Base-by-base conservation (phyloP, 108 stramenopile genomes). In the Pseudonitzschia multistriata region DNA sequence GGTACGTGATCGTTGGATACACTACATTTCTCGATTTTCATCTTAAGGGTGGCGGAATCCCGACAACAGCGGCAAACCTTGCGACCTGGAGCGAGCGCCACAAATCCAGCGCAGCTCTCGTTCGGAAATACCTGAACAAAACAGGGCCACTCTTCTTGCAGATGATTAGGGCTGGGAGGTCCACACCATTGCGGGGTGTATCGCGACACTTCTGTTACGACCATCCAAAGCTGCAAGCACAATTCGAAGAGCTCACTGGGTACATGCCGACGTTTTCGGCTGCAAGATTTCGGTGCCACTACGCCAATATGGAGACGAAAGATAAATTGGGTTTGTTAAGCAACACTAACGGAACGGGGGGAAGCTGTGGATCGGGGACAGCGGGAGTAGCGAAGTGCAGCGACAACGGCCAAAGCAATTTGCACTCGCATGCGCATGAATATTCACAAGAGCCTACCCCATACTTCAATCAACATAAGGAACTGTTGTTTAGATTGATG, bases 401-500 rank as follows among this genome's bases (percentile, higher is more conserved):
- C n/a, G n/a, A n/a, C n/a, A n/a, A n/a, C n/a, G n/a, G n/a, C n/a
- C n/a, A n/a, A n/a, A n/a, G n/a, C n/a, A n/a, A n/a, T n/a, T n/a
- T n/a, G n/a, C n/a, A n/a, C n/a, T n/a, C n/a, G n/a, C n/a, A n/a
- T n/a, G n/a, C n/a, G n/a, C n/a, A n/a, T n/a, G n/a, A n/a, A n/a
- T n/a, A n/a, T n/a, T n/a, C n/a, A n/a, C n/a, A n/a, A n/a, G n/a
- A n/a, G n/a, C n/a, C n/a, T n/a, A n/a, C n/a, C n/a, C n/a, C n/a
- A n/a, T n/a, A n/a, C n/a, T n/a, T n/a, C n/a, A 59, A 59, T 33
- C 57, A 39, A 11, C 63, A 64, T 22, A 47, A 25, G 22, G 63
- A 64, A 47, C 8, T 45, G 24, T 64, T 64, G 40, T 64, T 45
- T 24, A 64, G 13, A n/a, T 25, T 64, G 5, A 64, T 64, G 63